Evolutionary conservation across 1,284 basidiomycete species (phyloP), one percentile per base, ranked within the genome.

Genomic region (Naganishia cerealis): DNA sequence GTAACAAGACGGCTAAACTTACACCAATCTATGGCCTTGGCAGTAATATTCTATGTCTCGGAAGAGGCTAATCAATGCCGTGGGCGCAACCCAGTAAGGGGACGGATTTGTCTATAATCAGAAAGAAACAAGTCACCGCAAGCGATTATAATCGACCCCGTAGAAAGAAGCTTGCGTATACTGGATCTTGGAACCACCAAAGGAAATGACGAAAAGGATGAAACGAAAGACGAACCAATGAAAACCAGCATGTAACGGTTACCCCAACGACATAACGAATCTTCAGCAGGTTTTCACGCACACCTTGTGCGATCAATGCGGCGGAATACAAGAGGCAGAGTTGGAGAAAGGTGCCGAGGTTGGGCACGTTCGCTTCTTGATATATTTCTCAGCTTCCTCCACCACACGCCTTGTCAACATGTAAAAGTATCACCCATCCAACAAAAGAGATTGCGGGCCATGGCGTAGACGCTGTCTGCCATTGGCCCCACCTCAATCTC

Each of bases 131-230:
- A 21, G 61, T 36, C 50, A 38, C 26, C 50, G 38, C 24, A 63
- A 42, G 50, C 61, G 61, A 63, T 39, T 63, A 63, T 63, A 63
- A 63, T 63, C 50, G 50, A 54, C 50, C 50, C 50, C 50, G 15
- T 50, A 24, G 24, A 50, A 52, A n/a, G 40, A 29, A 24, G 12
- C 50, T 21, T 39, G 33, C 59, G 57, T 59, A 29, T 43, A 42
- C 21, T 33, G 10, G 26, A 46, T 24, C 16, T 29, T 29, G 40
- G 40, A 36, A 26, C 16, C 10, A 59, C 15, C 26, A 59, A 26
- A 59, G 18, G 42, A 48, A 46, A 10, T 8, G 42, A 42, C 57
- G 46, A 50, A 50, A 46, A 48, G 24, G 57, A 59, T 43, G 42
- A 18, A 46, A 50, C 46, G 46, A 21, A 50, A 50, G 46, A 50